phyloP scores from a whole-genome alignment of 2,329 filamentous ascomycete species.

The Botryotinia convoluta region DNA sequence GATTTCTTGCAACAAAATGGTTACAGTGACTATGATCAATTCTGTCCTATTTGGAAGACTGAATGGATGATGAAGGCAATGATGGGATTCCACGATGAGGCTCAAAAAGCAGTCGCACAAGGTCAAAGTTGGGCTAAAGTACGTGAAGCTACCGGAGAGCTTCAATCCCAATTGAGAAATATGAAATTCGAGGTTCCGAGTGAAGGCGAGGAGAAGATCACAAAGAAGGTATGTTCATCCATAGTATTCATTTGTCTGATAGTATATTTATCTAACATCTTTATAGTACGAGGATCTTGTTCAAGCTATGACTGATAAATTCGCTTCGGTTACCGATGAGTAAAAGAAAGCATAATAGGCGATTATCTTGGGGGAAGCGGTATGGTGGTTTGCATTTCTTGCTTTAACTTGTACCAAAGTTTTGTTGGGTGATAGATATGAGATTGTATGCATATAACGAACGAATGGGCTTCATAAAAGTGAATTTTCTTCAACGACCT shows the following conservation, averaged over 20 bases:
- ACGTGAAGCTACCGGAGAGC: constrained; percentile 81
- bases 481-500: neutral
- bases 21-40: constrained; percentile 98
- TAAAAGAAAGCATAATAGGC: constrained; percentile 45
- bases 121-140: constrained; percentile 92
- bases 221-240: constrained; percentile 68
- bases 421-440: constrained; percentile 27
- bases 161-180: constrained; percentile 79
- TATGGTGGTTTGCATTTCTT: constrained; percentile 27
- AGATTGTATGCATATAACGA: constrained; percentile 34
- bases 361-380: constrained; percentile 17
- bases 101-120: constrained; percentile 89
- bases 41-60: constrained; percentile 99
- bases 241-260: constrained; percentile 1
- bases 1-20: constrained; percentile 99
- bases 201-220: constrained; percentile 76
- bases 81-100: constrained; percentile 96
- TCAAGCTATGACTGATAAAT: constrained; percentile 94
- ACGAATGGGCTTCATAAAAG: constrained; percentile 10
- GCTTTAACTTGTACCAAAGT: constrained; percentile 25
- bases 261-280: constrained; percentile 21
- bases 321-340: constrained; percentile 93
- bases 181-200: constrained; percentile 96
- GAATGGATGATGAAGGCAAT: constrained; percentile 99
- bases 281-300: constrained; percentile 84